Percentiles rank a stretch among this genome's conserved stretches.
phyloP scores from a whole-genome alignment of 768 basidiomycete genomes.

The Austroboletus festivus region DNA sequence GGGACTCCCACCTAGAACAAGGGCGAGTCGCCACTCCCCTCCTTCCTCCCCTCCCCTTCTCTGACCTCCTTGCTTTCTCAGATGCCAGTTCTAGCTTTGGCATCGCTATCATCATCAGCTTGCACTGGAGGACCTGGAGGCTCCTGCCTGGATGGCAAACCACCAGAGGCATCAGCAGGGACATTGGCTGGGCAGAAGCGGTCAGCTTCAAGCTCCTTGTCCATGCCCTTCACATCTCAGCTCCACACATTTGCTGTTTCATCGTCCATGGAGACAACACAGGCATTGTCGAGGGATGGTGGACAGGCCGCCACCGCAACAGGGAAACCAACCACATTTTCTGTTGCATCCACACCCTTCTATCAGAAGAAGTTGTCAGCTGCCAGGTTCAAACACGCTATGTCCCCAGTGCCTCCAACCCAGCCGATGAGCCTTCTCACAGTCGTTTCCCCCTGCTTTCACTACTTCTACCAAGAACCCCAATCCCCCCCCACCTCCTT shows the following conservation, averaged over 20 bases:
- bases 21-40: too few species aligned
- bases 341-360: neutral
- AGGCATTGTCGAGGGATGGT: neutral
- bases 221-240: neutral
- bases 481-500: too few species aligned
- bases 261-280: neutral
- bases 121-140: neutral
- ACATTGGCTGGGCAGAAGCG: neutral
- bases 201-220: neutral
- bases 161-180: neutral
- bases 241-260: neutral
- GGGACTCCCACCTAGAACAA: neutral
- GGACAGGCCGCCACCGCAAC: neutral
- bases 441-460: too few species aligned
- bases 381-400: neutral
- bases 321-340: neutral
- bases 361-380: neutral
- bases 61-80: neutral
- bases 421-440: too few species aligned
- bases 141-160: neutral
- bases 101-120: neutral
- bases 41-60: neutral
- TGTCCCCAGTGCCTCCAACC: neutral
- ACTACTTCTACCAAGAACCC: too few species aligned
- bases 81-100: slow-evolving; percentile 10